A percentile compares a stretch with the other conserved stretches of the same genome.
Evolutionary conservation across 148 eudicot genomes (phyloP).

Genomic region (Mesembryanthemum crystallinum): DNA sequence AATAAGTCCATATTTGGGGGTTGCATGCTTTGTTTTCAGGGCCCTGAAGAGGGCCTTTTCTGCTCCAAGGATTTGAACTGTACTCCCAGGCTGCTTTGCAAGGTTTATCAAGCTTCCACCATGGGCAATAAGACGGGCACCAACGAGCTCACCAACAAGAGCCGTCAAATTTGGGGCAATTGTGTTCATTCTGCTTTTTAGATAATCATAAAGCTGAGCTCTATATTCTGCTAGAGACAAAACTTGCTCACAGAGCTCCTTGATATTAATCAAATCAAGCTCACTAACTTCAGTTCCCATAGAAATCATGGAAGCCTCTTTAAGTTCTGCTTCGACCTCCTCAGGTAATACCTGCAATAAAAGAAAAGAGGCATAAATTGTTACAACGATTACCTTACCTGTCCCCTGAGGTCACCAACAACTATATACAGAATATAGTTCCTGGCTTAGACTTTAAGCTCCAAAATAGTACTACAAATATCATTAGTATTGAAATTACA

Average conservation of each 20-base stretch:
- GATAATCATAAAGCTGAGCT: slow-evolving; percentile 85
- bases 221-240: slow-evolving; percentile 81
- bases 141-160: slow-evolving; percentile 94
- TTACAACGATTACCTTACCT: not conserved
- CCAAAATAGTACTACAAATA: not conserved
- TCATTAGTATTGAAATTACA: not conserved
- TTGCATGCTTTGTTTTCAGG: slow-evolving; percentile 91
- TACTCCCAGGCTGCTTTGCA: slow-evolving; percentile 97
- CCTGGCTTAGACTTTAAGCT: not conserved
- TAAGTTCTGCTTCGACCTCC: slow-evolving; percentile 82
- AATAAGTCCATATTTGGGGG: slow-evolving; percentile 93
- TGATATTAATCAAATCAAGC: slow-evolving; percentile 74
- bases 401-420: not conserved
- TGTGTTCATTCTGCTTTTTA: slow-evolving; percentile 91
- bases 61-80: slow-evolving; percentile 97
- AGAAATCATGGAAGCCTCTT: slow-evolving; percentile 84
- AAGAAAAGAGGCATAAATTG: slow-evolving; percentile 2
- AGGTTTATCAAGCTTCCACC: slow-evolving; percentile 94
- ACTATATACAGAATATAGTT: not conserved
- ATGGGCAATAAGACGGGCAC: slow-evolving; percentile 94
- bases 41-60: slow-evolving; percentile 98
- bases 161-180: slow-evolving; percentile 96
- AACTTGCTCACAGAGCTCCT: slow-evolving; percentile 89
- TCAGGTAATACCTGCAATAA: slow-evolving; percentile 62
- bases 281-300: slow-evolving; percentile 99